Conservation (phyloP, 164 flowering plant species). For the Sextonia rubra region DNA sequence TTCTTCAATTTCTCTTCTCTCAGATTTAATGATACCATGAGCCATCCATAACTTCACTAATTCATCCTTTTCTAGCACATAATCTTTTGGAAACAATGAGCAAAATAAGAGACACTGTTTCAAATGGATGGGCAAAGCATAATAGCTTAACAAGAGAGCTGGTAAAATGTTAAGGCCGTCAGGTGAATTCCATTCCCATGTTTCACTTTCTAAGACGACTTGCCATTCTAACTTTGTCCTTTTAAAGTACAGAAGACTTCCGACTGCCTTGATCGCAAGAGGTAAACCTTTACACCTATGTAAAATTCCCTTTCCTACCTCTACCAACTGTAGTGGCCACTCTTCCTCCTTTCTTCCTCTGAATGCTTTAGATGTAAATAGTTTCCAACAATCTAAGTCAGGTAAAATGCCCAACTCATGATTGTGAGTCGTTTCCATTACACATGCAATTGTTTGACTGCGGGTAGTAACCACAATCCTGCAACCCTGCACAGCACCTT, state of each 20-base stretch:
- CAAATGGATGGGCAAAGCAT: slow-evolving; percentile 15
- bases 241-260: slow-evolving; percentile 10
- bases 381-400: not conserved
- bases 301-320: slow-evolving; percentile 9
- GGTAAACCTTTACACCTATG: slow-evolving; percentile 20
- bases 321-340: not conserved
- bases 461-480: slow-evolving; percentile 8
- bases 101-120: slow-evolving; percentile 22
- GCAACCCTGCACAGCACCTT: slow-evolving; percentile 2
- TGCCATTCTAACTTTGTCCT: slow-evolving; percentile 11
- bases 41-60: slow-evolving; percentile 23
- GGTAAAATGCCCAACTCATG: not conserved
- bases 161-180: slow-evolving; percentile 3
- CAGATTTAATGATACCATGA: slow-evolving; percentile 10
- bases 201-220: not conserved
- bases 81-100: slow-evolving; percentile 20
- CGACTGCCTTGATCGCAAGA: slow-evolving; percentile 9
- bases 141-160: slow-evolving; percentile 16
- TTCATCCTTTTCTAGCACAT: slow-evolving; percentile 1
- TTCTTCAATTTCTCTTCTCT: slow-evolving; percentile 8
- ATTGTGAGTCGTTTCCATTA: not conserved
- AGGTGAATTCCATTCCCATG: slow-evolving; percentile 14
- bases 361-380: slow-evolving; percentile 9
- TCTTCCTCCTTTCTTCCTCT: not conserved
- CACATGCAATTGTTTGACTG: not conserved